Evolutionary conservation across 768 basidiomycete genomes (phyloP).

Genomic region (Macrolepiota fuliginosa): DNA sequence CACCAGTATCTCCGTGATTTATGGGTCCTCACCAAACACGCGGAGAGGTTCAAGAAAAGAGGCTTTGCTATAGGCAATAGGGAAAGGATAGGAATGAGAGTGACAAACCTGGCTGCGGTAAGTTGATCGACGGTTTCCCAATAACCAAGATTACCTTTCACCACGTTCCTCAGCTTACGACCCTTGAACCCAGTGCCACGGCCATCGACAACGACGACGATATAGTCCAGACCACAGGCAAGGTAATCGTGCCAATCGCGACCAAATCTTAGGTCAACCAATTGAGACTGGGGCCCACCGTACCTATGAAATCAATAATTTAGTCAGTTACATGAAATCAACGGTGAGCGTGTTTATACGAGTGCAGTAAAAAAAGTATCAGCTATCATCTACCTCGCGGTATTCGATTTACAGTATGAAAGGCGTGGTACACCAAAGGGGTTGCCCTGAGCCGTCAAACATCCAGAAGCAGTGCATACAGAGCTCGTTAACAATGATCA

Average conservation of each 20-base stretch:
- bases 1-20: too few relatives aligned
- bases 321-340: background rate
- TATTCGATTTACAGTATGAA: background rate
- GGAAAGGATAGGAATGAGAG: slow-evolving; percentile 11
- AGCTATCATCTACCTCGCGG: background rate
- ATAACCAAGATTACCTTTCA: slow-evolving; percentile 86
- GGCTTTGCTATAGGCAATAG: background rate
- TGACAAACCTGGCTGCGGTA: slow-evolving; percentile 73
- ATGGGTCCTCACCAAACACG: background rate
- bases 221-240: slow-evolving; percentile 75
- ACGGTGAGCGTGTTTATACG: background rate
- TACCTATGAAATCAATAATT: slow-evolving; percentile 49
- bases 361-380: background rate
- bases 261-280: slow-evolving; percentile 61
- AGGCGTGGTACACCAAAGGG: background rate
- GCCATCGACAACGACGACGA: slow-evolving; percentile 88
- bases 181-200: slow-evolving; percentile 94
- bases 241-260: slow-evolving; percentile 90
- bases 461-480: background rate
- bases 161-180: slow-evolving; percentile 76
- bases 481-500: background rate
- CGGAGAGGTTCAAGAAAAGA: background rate
- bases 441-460: background rate
- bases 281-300: slow-evolving; percentile 87
- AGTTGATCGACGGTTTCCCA: slow-evolving; percentile 91